Percentiles rank a stretch among this genome's conserved stretches.
Evolutionary conservation across 2,329 filamentous ascomycete species (phyloP).

Genomic region (Geoglossum cookeanum): DNA sequence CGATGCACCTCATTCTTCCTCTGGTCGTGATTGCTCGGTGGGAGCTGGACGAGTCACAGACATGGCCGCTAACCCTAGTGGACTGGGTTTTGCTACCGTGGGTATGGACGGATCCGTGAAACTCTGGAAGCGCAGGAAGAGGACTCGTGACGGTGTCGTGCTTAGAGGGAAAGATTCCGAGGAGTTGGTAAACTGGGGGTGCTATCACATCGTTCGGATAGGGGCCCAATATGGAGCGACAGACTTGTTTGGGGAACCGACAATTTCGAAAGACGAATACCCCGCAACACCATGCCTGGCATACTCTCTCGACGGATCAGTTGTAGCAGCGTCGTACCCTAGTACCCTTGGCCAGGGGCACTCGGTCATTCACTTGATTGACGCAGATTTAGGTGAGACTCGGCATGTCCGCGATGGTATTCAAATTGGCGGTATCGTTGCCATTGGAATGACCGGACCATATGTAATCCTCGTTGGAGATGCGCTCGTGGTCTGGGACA

Average conservation of each 20-base stretch:
- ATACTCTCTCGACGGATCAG: slow-evolving; percentile 71
- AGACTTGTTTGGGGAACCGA: slow-evolving; percentile 7
- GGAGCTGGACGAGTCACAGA: slow-evolving; percentile 44
- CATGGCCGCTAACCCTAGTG: slow-evolving; percentile 49
- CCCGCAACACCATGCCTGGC: slow-evolving; percentile 42
- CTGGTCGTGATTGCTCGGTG: slow-evolving; percentile 29
- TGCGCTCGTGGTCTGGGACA: slow-evolving; percentile 61
- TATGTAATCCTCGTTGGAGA: slow-evolving; percentile 59
- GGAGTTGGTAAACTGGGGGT: slow-evolving; percentile 7
- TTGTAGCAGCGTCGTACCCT: slow-evolving; percentile 43
- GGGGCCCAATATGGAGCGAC: not conserved
- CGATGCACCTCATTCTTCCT: slow-evolving; percentile 53
- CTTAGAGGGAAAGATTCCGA: slow-evolving; percentile 28
- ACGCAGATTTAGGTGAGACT: slow-evolving; percentile 48
- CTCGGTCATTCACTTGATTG: slow-evolving; percentile 55
- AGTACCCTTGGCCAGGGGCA: slow-evolving; percentile 26
- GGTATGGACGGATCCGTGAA: slow-evolving; percentile 63
- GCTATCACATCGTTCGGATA: slow-evolving; percentile 20
- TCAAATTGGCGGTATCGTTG: slow-evolving; percentile 43
- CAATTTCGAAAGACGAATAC: slow-evolving; percentile 10
- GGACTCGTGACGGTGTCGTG: slow-evolving; percentile 61
- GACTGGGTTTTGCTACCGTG: slow-evolving; percentile 61
- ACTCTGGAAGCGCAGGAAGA: slow-evolving; percentile 55
- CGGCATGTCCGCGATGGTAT: slow-evolving; percentile 48
- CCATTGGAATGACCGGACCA: slow-evolving; percentile 51